A percentile compares a stretch with the other conserved stretches of the same genome.
phyloP scores from a whole-genome alignment of 768 basidiomycete species.

The Psilocybe cubensis region DNA sequence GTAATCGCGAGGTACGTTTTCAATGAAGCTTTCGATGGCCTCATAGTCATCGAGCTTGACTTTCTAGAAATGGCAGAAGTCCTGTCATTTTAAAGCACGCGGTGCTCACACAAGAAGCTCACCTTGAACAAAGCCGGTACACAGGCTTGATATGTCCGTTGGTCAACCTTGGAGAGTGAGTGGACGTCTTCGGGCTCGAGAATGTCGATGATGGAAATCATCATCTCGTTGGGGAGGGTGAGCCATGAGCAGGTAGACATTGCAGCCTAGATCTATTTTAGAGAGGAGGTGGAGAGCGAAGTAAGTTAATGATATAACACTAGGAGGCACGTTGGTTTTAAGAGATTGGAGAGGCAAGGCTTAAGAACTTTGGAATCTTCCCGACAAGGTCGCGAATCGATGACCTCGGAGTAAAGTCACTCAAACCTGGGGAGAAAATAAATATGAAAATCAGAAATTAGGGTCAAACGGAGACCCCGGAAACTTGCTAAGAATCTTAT shows the following conservation, averaged over 20 bases:
- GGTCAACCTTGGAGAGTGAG: conserved; percentile 52
- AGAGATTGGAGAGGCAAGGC: conserved; percentile 2
- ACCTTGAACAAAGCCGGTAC: conserved; percentile 66
- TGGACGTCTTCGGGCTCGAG: conserved; percentile 49
- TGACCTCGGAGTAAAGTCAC: conserved; percentile 10
- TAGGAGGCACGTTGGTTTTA: conserved; percentile 7
- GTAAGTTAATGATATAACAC: background rate
- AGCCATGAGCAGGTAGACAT: conserved; percentile 46
- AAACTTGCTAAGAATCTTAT: background rate
- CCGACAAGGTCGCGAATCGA: conserved; percentile 18
- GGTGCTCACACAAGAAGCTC: conserved; percentile 19
- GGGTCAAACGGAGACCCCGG: background rate
- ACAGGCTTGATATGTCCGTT: conserved; percentile 54
- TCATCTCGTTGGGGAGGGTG: conserved; percentile 67
- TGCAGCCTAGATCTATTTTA: conserved; percentile 20
- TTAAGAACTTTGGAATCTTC: conserved; percentile 3
- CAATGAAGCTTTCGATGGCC: conserved; percentile 55
- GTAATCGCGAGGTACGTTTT: conserved; percentile 59
- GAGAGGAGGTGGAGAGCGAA: background rate
- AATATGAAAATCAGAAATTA: conserved; percentile 2
- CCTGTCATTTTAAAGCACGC: conserved; percentile 14
- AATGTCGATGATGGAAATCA: conserved; percentile 55
- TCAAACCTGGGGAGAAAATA: background rate
- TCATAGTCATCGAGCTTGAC: conserved; percentile 51
- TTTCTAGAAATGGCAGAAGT: conserved; percentile 33